Evolutionary conservation across 768 basidiomycete species (phyloP), one percentile per base, ranked within the genome.

Genomic region (Sporobolomyces pararoseus): DNA sequence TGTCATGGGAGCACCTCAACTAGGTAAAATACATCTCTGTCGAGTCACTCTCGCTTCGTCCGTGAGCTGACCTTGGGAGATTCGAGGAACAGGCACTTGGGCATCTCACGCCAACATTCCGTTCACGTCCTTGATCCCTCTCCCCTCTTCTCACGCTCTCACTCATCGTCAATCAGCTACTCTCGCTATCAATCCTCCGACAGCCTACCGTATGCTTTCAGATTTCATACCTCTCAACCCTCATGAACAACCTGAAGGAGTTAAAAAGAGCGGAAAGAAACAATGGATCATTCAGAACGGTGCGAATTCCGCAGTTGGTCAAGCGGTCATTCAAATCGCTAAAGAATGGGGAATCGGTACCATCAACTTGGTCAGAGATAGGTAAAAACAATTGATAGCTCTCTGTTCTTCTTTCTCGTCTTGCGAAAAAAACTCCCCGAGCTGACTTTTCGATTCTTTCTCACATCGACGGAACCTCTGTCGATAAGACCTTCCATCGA

Each of bases 281-380:
- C 88, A 90, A 54, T 92, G 87, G 87, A 82, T 94, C 21, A 78
- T 93, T 16, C 91, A 93, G 79, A 93, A 92, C 70, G 91, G 89
- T 32, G 87, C 86, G 25, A 93, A 93, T 75, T 88, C 42, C 21
- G 39, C 55, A 34, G 75, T 65, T 16, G 59, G 63, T 52, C 65
- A 23, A 37, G 61, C 49, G 58, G 71, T 12, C 19, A 42, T 63
- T 51, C 63, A 65, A 51, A 87, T 94, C 46, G 89, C 90, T n/a
- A 86, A 84, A 35, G 82, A 84, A 21, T 83, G 82, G 57, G 87
- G 88, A 9, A 66, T 90, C 49, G 87, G 86, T 47, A 92, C 90
- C 2, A 84, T 93, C 75, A 93, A 93, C 76, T 83, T 93, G 70
- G 85, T 94, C 31, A 85, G 91, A 23, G 81, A 85, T 69, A 82